These are phyloP conservation scores for Cylindrotheca closterium DNA, from an alignment of 108 stramenopile species.

Conservation along the genomic window DNA sequence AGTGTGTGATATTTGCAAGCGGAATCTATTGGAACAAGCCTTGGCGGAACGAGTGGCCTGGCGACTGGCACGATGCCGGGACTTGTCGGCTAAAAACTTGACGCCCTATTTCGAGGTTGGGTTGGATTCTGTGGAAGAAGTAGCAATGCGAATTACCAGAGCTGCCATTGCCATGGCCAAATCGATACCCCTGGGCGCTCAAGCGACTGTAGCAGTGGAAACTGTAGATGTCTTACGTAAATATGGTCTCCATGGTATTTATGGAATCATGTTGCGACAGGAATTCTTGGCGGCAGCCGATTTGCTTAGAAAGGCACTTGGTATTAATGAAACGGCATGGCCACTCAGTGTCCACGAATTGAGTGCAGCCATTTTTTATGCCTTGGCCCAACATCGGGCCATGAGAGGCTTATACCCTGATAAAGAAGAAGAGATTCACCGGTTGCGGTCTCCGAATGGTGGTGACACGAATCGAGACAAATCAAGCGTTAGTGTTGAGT, in stretches of 20 bases:
- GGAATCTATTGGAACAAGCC: conserved; percentile 65
- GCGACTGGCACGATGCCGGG: conserved; percentile 79
- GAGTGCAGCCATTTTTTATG: conserved; percentile 96
- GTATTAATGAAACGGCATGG: conserved; percentile 86
- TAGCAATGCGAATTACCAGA: conserved; percentile 62
- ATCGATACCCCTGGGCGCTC: conserved; percentile 82
- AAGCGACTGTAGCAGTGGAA: conserved; percentile 88
- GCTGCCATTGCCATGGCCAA: conserved; percentile 74
- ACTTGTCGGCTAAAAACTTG: conserved; percentile 50
- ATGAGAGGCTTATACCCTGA: conserved; percentile 86
- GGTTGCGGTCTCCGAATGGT: conserved; percentile 21
- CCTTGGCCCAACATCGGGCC: conserved; percentile 88
- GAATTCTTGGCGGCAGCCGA: conserved; percentile 95
- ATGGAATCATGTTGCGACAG: conserved; percentile 85
- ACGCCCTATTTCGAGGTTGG: conserved; percentile 86
- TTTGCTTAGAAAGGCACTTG: conserved; percentile 74
- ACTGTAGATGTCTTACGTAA: conserved; percentile 89
- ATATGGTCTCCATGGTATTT: conserved; percentile 91
- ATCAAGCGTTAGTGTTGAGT: background rate
- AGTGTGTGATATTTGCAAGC: conserved; percentile 83
- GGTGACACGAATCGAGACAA: background rate
- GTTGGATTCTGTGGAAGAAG: conserved; percentile 73
- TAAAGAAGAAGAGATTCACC: conserved; percentile 79
- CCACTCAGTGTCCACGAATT: conserved; percentile 90
- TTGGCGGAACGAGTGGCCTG: conserved; percentile 86